These are phyloP conservation scores for Penicillium odoratum DNA, from an alignment of 495 filamentous ascomycete species.

Conservation along the genomic window DNA sequence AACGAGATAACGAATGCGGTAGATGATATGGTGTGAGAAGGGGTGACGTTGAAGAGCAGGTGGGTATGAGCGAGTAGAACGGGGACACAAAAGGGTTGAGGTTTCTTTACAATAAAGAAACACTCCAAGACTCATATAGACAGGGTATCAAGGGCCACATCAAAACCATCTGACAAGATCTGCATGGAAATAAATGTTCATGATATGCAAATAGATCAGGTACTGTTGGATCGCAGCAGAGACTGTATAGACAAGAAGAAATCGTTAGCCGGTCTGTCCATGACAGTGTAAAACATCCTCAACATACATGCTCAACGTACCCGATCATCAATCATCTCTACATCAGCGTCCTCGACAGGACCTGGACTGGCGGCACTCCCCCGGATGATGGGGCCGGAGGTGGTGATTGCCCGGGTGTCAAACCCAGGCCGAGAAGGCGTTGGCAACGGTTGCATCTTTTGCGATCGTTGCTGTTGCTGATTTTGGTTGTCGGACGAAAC, in stretches of 20 bases:
- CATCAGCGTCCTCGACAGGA: constrained; percentile 59
- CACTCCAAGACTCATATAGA: constrained; percentile 29
- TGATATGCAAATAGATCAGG: constrained; percentile 26
- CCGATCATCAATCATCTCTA: constrained; percentile 69
- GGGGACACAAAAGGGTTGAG: constrained; percentile 10
- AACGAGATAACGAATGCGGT: constrained; percentile 26
- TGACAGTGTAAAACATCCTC: neutral
- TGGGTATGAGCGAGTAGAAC: constrained; percentile 26
- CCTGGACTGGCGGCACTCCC: constrained; percentile 61
- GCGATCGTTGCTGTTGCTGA: constrained; percentile 22
- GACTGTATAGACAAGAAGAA: constrained; percentile 20
- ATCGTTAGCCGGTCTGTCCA: constrained; percentile 19
- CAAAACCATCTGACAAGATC: constrained; percentile 22
- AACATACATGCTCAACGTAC: constrained; percentile 52
- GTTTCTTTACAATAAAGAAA: constrained; percentile 7
- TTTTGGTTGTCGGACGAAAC: constrained; percentile 27
- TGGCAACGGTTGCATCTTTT: constrained; percentile 26
- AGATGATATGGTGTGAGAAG: constrained; percentile 9
- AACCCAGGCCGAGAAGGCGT: constrained; percentile 43
- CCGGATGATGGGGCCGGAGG: constrained; percentile 53
- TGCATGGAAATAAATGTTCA: constrained; percentile 23
- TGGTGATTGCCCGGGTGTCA: constrained; percentile 61
- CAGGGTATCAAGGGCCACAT: constrained; percentile 32
- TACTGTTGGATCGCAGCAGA: constrained; percentile 45
- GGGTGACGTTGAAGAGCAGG: constrained; percentile 5